These are phyloP conservation scores for Chamaecrista fasciculata DNA, from an alignment of 306 rosid genomes.

Conservation along the genomic window DNA sequence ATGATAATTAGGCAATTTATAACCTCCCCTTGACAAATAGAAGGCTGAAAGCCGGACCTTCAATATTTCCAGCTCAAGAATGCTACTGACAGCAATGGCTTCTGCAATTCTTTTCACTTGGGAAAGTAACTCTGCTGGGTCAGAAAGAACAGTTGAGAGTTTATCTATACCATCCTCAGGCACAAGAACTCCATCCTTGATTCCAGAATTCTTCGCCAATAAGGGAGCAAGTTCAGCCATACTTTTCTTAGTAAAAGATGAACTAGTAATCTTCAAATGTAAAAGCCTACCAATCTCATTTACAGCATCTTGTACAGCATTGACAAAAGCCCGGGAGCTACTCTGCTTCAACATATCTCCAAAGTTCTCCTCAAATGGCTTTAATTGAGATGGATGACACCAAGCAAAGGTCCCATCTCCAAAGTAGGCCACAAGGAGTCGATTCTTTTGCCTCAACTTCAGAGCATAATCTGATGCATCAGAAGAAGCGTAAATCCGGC, in stretches of 20 bases:
- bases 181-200: constrained; percentile 58
- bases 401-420: constrained; percentile 80
- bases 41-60: constrained; percentile 56
- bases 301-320: constrained; percentile 65
- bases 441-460: constrained; percentile 47
- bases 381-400: constrained; percentile 72
- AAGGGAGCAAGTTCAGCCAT: constrained; percentile 24
- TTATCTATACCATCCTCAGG: constrained; percentile 51
- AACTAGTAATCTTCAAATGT: constrained; percentile 45
- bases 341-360: constrained; percentile 57
- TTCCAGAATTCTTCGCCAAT: constrained; percentile 51
- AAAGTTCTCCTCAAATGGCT: constrained; percentile 63
- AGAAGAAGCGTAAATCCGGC: constrained; percentile 57
- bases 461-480: constrained; percentile 57
- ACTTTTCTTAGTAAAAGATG: constrained; percentile 25
- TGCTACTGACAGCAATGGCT: constrained; percentile 22
- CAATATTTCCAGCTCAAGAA: constrained; percentile 48
- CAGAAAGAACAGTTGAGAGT: constrained; percentile 32
- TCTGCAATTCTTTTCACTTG: constrained; percentile 49
- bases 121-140: constrained; percentile 50
- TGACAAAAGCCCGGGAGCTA: constrained; percentile 39
- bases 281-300: constrained; percentile 58
- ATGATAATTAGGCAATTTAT: constrained; percentile 42
- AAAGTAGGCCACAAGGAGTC: constrained; percentile 63
- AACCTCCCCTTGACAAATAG: constrained; percentile 55